These are phyloP conservation scores for Linderina pennispora DNA, from an alignment of 192 early-diverging fungal species.

Conservation along the genomic window DNA sequence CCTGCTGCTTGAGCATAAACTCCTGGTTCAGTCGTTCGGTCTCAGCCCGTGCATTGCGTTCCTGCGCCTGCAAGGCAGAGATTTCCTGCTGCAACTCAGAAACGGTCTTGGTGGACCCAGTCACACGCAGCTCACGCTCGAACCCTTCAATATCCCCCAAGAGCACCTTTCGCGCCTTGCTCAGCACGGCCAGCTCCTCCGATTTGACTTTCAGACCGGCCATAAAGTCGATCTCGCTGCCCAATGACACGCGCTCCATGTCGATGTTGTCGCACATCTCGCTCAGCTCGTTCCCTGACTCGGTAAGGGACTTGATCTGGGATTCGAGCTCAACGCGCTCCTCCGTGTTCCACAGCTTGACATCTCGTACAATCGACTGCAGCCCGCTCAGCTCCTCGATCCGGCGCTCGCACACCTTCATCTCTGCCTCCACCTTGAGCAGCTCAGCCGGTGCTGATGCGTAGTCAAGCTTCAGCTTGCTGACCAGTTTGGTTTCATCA, in stretches of 20 bases:
- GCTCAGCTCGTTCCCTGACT: slow-evolving; percentile 31
- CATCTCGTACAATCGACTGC: slow-evolving; percentile 22
- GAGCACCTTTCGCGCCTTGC: slow-evolving; percentile 36
- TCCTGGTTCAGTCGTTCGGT: slow-evolving; percentile 52
- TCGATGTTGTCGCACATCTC: slow-evolving; percentile 10
- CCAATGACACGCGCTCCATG: slow-evolving; percentile 7
- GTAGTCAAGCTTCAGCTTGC: slow-evolving; percentile 39
- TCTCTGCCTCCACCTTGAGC: slow-evolving; percentile 25
- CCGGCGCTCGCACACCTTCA: slow-evolving; percentile 15
- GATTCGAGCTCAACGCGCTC: slow-evolving; percentile 21
- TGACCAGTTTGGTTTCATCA: slow-evolving; percentile 35
- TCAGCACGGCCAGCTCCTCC: slow-evolving; percentile 19
- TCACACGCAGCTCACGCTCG: slow-evolving; percentile 45
- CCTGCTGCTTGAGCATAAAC: slow-evolving; percentile 49
- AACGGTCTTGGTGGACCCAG: slow-evolving; percentile 60
- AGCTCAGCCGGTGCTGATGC: slow-evolving; percentile 34
- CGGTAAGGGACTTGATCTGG: slow-evolving; percentile 43
- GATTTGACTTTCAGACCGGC: slow-evolving; percentile 10
- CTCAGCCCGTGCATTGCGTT: slow-evolving; percentile 45
- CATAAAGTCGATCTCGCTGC: slow-evolving; percentile 13
- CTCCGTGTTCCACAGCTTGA: slow-evolving; percentile 34
- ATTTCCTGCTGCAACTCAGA: slow-evolving; percentile 64
- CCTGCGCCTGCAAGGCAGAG: slow-evolving; percentile 29
- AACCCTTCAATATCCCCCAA: slow-evolving; percentile 45
- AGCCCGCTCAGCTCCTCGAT: slow-evolving; percentile 17